These are phyloP conservation scores for Colletotrichum australisinense DNA, from an alignment of 2,329 filamentous ascomycete species.

Conservation along the genomic window DNA sequence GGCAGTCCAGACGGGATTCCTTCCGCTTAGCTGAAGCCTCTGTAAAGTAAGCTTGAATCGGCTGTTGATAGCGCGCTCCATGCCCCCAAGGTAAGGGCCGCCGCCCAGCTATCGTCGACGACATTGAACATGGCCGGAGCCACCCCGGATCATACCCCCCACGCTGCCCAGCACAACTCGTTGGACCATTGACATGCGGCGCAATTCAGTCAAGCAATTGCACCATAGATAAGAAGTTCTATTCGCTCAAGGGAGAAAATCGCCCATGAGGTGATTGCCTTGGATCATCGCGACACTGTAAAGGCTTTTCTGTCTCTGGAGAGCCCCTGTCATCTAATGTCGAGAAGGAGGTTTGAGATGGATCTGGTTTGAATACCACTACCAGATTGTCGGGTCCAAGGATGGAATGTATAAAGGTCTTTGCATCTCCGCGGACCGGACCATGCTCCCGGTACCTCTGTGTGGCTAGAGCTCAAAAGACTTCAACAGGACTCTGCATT, in stretches of 20 bases:
- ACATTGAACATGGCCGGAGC: background rate
- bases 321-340: background rate
- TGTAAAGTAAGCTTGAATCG: background rate
- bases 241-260: conserved; percentile 6
- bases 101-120: background rate
- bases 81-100: background rate
- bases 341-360: background rate
- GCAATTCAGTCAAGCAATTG: conserved; percentile 30
- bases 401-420: conserved; percentile 28
- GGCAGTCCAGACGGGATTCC: conserved; percentile 12
- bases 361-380: background rate
- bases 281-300: conserved; percentile 22
- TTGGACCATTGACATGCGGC: conserved; percentile 1
- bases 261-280: conserved; percentile 23
- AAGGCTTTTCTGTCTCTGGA: background rate
- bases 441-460: background rate
- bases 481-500: background rate
- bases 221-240: conserved; percentile 35
- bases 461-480: conserved; percentile 4
- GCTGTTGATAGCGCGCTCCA: background rate
- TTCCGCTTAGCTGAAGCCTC: background rate
- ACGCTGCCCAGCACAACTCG: conserved; percentile 11
- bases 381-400: conserved; percentile 18
- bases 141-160: conserved; percentile 25
- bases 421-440: conserved; percentile 30